Base-by-base conservation (phyloP, 257 asterid species). In the Nicotiana benthamiana region DNA sequence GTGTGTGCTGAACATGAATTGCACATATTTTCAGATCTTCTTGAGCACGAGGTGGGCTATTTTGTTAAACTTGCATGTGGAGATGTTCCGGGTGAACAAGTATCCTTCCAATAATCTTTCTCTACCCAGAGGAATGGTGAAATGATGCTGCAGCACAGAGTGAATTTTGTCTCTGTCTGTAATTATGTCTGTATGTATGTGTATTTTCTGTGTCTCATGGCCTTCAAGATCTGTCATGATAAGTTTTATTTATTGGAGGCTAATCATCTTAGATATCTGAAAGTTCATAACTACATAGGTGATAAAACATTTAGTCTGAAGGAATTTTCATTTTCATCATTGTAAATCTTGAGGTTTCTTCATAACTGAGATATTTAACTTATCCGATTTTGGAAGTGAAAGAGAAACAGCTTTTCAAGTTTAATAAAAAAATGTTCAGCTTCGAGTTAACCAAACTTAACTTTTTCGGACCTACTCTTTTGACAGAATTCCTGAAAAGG, bases 11-110 rank as follows among this genome's bases (percentile, higher is more conserved):
- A 66, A 80, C 78, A 10, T 81, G 18, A 75, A 36, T 77, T 86
- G 9, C 76, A 79, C 79, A 67, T 85, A 81, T 81, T 86, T 87
- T 83, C 98, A 96, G 99, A 91, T 93, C 84, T 96, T 96, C 83
- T 86, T 96, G 84, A 94, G 98, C 94, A 92, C 98, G 12, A 89
- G 98, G 89, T 96, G 99, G 99, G 97, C 98, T 62, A 96, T 96
- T 82, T 83, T 96, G 82, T 88, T 96, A 84, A 96, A 96, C 88
- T 89, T 96, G 92, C 99, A 96, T 56, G 99, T 94, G 63, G 98
- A 96, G 87, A 94, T 96, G 99, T 96, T 96, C 89, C 93, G 99
- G 34, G 97, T 96, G 84, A 96, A 92, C 91, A 96, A 92, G 99
- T 95, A 95, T 95, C 99, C 99, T 89, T 80, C 82, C 48, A 82